Percentiles rank a stretch among this genome's conserved stretches.
Conservation (phyloP, 148 eudicot genomes). For the Cornus kousa region DNA sequence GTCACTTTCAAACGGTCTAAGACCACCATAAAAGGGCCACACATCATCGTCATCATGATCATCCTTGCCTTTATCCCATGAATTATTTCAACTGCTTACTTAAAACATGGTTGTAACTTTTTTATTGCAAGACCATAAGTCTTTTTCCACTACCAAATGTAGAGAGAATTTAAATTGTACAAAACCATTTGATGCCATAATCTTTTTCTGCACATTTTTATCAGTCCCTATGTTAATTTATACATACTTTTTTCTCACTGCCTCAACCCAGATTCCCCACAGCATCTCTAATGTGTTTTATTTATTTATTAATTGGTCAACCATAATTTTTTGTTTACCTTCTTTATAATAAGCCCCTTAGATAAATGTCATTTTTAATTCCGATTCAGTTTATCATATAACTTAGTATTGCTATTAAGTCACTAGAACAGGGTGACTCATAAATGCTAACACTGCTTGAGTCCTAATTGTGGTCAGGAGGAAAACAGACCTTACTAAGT, state of each 20-base stretch:
- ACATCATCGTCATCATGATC: not conserved
- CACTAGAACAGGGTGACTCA: not conserved
- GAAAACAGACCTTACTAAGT: not conserved
- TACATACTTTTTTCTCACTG: not conserved
- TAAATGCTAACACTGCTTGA: not conserved
- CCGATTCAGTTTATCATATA: not conserved
- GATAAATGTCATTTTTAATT: not conserved
- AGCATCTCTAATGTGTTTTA: too few species aligned
- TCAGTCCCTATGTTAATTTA: too few species aligned
- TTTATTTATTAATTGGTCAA: too few species aligned
- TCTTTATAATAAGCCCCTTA: not conserved
- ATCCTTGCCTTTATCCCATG: too few species aligned
- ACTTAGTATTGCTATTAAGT: not conserved
- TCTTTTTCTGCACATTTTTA: not conserved
- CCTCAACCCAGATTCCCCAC: not conserved
- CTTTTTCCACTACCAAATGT: not conserved
- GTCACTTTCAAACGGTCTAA: not conserved
- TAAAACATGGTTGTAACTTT: conserved; percentile 3
- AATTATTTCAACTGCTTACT: not conserved
- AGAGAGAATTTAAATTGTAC: not conserved
- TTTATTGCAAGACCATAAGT: not conserved
- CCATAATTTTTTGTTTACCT: not conserved
- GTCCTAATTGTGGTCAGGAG: not conserved
- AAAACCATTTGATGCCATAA: not conserved
- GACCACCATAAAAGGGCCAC: not conserved